phyloP scores from a whole-genome alignment of 2,329 filamentous ascomycete genomes.

The Aspergillus persii region DNA sequence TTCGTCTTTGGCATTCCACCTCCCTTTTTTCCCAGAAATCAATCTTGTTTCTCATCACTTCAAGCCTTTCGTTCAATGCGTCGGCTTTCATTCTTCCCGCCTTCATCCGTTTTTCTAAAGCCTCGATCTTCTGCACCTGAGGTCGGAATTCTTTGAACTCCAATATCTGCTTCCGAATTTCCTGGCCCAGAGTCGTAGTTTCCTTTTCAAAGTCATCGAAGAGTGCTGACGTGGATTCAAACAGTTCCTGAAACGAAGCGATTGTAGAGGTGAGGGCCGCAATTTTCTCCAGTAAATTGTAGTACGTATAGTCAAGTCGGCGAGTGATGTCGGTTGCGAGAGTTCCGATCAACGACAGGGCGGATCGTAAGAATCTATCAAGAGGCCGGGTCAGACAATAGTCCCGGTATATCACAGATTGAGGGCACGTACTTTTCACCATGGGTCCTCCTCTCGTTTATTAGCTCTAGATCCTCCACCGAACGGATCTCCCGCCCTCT shows the following conservation, averaged over 20 bases:
- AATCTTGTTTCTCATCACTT: slow-evolving; percentile 38
- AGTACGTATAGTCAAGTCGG: slow-evolving; percentile 49
- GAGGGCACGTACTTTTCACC: slow-evolving; percentile 66
- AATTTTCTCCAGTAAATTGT: slow-evolving; percentile 46
- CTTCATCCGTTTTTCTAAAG: slow-evolving; percentile 41
- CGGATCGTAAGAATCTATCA: slow-evolving; percentile 31
- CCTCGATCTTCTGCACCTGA: slow-evolving; percentile 37
- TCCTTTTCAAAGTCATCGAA: slow-evolving; percentile 40
- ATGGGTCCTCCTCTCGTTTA: slow-evolving; percentile 68
- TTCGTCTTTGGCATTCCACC: slow-evolving; percentile 40
- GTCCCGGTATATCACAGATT: background rate
- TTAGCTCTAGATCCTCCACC: slow-evolving; percentile 35
- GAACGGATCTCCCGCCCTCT: slow-evolving; percentile 30
- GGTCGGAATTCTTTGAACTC: slow-evolving; percentile 39
- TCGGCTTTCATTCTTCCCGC: slow-evolving; percentile 34
- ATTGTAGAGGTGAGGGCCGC: slow-evolving; percentile 41
- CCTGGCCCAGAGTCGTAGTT: slow-evolving; percentile 34
- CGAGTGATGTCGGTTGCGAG: slow-evolving; percentile 45
- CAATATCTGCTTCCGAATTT: slow-evolving; percentile 37
- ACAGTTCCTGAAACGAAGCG: slow-evolving; percentile 41
- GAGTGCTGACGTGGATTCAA: slow-evolving; percentile 35
- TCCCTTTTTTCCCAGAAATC: slow-evolving; percentile 45
- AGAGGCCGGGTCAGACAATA: slow-evolving; percentile 2
- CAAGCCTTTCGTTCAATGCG: slow-evolving; percentile 38
- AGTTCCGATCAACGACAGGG: slow-evolving; percentile 36